phyloP scores from a whole-genome alignment of 495 filamentous ascomycete genomes.

The Zalerion maritima region DNA sequence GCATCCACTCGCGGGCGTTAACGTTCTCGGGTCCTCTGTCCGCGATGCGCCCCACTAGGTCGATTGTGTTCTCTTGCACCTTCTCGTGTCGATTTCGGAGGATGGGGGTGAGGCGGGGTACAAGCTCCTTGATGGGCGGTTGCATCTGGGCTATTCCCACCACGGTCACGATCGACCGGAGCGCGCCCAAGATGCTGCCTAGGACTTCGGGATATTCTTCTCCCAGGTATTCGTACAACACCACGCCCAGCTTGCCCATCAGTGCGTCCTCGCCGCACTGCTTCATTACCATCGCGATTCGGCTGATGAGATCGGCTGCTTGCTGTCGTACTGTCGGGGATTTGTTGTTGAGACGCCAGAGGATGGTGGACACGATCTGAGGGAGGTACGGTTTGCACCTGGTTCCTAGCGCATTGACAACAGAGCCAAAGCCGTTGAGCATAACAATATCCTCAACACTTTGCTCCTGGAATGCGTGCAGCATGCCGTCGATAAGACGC shows the following conservation, averaged over 20 bases:
- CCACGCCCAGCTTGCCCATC: slow-evolving; percentile 89
- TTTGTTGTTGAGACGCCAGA: slow-evolving; percentile 98
- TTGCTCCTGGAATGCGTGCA: slow-evolving; percentile 96
- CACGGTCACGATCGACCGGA: slow-evolving; percentile 93
- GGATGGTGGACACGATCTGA: slow-evolving; percentile 88
- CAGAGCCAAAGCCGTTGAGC: slow-evolving; percentile 96
- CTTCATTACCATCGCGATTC: slow-evolving; percentile 97
- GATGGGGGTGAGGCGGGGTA: slow-evolving; percentile 91
- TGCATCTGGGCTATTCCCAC: slow-evolving; percentile 98
- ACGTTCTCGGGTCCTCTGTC: slow-evolving; percentile 93
- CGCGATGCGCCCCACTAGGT: slow-evolving; percentile 94
- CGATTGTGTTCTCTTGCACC: slow-evolving; percentile 99
- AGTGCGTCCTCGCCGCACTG: slow-evolving; percentile 91
- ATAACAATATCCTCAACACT: slow-evolving; percentile 92
- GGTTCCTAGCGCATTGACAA: slow-evolving; percentile 86
- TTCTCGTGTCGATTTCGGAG: slow-evolving; percentile 98
- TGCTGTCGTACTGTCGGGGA: slow-evolving; percentile 91
- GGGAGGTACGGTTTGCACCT: slow-evolving; percentile 94
- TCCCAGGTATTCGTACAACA: slow-evolving; percentile 97
- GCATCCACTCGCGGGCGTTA: slow-evolving; percentile 98
- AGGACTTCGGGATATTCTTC: slow-evolving; percentile 98
- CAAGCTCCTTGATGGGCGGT: slow-evolving; percentile 91
- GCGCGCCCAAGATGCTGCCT: slow-evolving; percentile 87
- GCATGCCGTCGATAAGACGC: slow-evolving; percentile 86
- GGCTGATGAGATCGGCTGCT: slow-evolving; percentile 89